phyloP scores from a whole-genome alignment of 2,329 filamentous ascomycete species.

The Sporothrix dimorphospora region DNA sequence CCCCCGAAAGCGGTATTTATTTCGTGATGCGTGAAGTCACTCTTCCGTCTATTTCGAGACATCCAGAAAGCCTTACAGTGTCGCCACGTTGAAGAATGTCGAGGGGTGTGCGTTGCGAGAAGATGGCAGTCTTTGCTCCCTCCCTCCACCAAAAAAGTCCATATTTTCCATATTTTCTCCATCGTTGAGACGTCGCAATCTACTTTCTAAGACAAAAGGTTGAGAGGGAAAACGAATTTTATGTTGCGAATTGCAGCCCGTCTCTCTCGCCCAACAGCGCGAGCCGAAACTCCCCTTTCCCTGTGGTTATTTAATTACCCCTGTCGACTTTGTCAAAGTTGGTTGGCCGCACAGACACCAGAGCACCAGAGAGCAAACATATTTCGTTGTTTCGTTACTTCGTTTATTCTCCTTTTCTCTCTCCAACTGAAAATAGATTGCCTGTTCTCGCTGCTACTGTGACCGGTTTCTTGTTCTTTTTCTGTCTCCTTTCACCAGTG shows the following conservation, averaged over 20 bases:
- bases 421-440: not conserved
- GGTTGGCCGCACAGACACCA: conserved; percentile 12
- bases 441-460: conserved; percentile 1
- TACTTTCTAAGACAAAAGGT: not conserved
- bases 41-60: conserved; percentile 6
- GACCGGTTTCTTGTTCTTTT: not conserved
- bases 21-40: not conserved
- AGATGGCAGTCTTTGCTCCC: too few species aligned
- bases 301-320: not conserved
- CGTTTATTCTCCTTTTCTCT: not conserved
- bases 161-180: too few species aligned
- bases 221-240: not conserved
- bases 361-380: not conserved
- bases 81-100: not conserved
- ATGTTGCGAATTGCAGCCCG: not conserved
- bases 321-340: not conserved
- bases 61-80: not conserved
- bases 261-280: conserved; percentile 1
- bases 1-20: not conserved
- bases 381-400: not conserved
- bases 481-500: not conserved
- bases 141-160: not conserved
- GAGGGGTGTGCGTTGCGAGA: not conserved
- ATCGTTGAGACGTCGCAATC: not conserved
- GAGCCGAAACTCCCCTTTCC: not conserved